Percentiles rank a stretch among this genome's conserved stretches.
Evolutionary conservation across 768 basidiomycete genomes (phyloP).

Genomic region (Tricholoma furcatifolium): DNA sequence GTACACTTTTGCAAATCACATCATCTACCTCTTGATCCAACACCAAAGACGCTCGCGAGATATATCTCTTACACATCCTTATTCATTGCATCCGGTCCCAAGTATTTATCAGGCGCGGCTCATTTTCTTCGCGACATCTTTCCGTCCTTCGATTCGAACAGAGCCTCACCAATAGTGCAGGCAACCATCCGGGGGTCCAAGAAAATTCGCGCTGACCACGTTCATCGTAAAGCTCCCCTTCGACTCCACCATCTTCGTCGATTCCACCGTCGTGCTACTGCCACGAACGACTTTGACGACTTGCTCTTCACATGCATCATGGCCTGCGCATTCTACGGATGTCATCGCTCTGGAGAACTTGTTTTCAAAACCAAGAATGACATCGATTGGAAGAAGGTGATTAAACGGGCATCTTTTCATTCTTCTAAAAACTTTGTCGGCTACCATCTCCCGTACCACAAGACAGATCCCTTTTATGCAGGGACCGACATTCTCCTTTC

Average conservation of each 20-base stretch:
- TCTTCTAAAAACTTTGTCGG: constrained; percentile 16
- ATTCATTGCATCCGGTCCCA: constrained; percentile 17
- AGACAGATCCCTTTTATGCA: constrained; percentile 24
- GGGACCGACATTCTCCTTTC: constrained; percentile 22
- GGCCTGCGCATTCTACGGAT: constrained; percentile 23
- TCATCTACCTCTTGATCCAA: constrained; percentile 17
- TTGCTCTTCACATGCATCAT: constrained; percentile 22
- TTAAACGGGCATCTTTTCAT: no score
- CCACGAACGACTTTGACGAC: constrained; percentile 15
- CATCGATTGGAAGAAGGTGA: constrained; percentile 24
- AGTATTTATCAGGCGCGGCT: no score
- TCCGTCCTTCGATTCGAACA: background rate
- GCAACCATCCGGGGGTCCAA: no score
- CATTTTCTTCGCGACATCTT: background rate
- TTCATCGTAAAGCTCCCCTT: background rate
- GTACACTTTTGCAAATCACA: constrained; percentile 15
- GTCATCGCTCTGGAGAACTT: constrained; percentile 24
- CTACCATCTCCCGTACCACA: constrained; percentile 27
- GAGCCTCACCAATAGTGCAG: background rate
- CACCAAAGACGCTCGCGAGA: constrained; percentile 14
- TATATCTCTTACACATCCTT: constrained; percentile 20
- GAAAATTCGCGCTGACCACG: background rate
- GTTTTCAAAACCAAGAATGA: constrained; percentile 23
- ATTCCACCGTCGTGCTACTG: no score
- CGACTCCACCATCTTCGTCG: background rate